A percentile compares a stretch with the other conserved stretches of the same genome.
Evolutionary conservation across 208 protist species (phyloP).

Genomic region (Naegleria fowleri): DNA sequence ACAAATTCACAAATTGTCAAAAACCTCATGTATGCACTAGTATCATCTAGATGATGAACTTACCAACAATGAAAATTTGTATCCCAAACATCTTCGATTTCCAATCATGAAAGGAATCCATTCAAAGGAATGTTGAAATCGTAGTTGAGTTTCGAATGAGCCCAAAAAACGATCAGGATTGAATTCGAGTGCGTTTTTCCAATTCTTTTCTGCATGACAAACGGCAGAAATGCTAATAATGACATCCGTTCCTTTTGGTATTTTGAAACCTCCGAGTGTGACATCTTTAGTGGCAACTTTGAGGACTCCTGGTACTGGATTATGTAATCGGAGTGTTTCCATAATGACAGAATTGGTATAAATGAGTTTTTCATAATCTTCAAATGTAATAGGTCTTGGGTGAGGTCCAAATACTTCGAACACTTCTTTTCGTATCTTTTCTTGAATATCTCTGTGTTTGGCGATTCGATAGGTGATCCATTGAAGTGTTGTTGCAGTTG

Average conservation of each 20-base stretch:
- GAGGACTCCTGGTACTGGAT: neutral
- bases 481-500: neutral
- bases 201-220: neutral
- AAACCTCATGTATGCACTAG: no score
- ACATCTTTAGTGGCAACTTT: neutral
- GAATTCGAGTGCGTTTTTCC: neutral
- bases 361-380: neutral
- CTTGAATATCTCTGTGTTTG: neutral
- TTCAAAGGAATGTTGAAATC: neutral
- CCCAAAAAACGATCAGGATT: slow-evolving; percentile 9
- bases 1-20: no score
- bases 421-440: neutral
- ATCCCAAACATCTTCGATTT: neutral
- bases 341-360: neutral
- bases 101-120: neutral
- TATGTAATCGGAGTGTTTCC: slow-evolving; percentile 24
- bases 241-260: neutral
- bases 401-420: no score
- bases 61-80: neutral
- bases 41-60: no score
- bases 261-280: neutral
- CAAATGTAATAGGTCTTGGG: neutral
- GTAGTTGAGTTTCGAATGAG: neutral
- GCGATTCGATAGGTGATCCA: neutral
- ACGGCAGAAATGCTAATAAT: neutral